phyloP scores from a whole-genome alignment of 73 alveolate species.

The Tetrahymena borealis region DNA sequence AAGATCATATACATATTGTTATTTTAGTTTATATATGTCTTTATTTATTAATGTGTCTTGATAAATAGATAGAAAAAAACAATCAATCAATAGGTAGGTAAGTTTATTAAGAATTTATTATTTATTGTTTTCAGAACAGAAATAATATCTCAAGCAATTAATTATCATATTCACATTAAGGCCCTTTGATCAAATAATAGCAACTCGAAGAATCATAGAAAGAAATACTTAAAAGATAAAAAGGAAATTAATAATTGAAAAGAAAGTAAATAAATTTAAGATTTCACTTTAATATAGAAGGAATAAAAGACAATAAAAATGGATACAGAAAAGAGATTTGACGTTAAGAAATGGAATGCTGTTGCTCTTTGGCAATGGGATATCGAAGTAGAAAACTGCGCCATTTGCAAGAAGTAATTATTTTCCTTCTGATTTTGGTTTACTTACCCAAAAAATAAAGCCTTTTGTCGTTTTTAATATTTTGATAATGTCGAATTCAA shows the following conservation, averaged over 20 bases:
- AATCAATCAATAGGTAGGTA: too few relatives aligned
- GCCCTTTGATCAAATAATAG: neutral
- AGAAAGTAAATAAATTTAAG: neutral
- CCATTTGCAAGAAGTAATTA: conserved; percentile 91
- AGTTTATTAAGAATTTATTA: too few relatives aligned
- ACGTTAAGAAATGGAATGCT: conserved; percentile 89
- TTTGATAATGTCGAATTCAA: neutral
- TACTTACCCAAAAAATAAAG: neutral
- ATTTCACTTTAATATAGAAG: neutral
- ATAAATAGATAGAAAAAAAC: too few relatives aligned
- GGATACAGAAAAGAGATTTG: conserved; percentile 59
- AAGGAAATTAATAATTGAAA: neutral
- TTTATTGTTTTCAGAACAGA: neutral
- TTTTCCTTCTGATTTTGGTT: too few relatives aligned
- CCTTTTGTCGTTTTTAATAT: neutral
- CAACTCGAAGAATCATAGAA: neutral
- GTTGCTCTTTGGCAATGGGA: conserved; percentile 96
- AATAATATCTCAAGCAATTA: neutral
- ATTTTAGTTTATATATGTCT: too few relatives aligned
- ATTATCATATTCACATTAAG: too few relatives aligned
- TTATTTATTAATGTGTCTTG: too few relatives aligned
- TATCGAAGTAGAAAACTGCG: conserved; percentile 94
- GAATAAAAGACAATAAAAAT: neutral
- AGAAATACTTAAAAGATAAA: neutral
- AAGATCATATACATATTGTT: too few relatives aligned